Conservation (phyloP, 345 rosid species). For the Erodium maritimum region DNA sequence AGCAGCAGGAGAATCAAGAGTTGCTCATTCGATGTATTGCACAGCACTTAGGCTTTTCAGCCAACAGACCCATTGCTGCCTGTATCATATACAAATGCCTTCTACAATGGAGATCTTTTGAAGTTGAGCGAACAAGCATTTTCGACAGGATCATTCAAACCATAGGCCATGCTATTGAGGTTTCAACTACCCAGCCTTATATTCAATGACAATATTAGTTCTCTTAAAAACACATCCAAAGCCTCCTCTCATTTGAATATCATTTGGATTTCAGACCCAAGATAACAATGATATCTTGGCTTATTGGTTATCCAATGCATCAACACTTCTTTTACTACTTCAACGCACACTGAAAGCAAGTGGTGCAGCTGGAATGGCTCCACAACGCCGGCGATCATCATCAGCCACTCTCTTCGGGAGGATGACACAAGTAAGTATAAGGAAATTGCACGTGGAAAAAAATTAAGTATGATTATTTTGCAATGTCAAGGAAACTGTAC, state of each 20-base stretch:
- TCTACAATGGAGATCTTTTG: constrained; percentile 93
- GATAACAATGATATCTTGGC: constrained; percentile 79
- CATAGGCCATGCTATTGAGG: constrained; percentile 19
- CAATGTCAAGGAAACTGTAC: too few relatives aligned
- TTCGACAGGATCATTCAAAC: constrained; percentile 92
- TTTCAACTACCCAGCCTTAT: too few relatives aligned
- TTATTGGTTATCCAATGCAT: constrained; percentile 90
- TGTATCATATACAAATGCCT: constrained; percentile 91
- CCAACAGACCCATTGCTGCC: constrained; percentile 76
- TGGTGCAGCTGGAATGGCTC: constrained; percentile 95
- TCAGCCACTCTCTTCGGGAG: constrained; percentile 91
- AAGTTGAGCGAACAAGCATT: constrained; percentile 84
- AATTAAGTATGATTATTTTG: too few relatives aligned
- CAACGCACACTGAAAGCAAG: constrained; percentile 90
- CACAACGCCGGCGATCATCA: constrained; percentile 90
- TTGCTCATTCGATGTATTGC: constrained; percentile 85
- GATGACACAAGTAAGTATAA: constrained; percentile 58
- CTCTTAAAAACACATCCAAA: too few relatives aligned
- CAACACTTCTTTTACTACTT: constrained; percentile 81
- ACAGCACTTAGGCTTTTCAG: constrained; percentile 74
- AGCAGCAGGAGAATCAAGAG: constrained; percentile 94
- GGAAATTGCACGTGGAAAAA: too few relatives aligned
- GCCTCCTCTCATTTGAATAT: too few relatives aligned
- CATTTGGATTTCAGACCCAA: constrained; percentile 35
- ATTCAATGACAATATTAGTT: too few relatives aligned